Evolutionary conservation across 2,329 filamentous ascomycete genomes (phyloP).

Genomic region (Cordyceps pruinosa): DNA sequence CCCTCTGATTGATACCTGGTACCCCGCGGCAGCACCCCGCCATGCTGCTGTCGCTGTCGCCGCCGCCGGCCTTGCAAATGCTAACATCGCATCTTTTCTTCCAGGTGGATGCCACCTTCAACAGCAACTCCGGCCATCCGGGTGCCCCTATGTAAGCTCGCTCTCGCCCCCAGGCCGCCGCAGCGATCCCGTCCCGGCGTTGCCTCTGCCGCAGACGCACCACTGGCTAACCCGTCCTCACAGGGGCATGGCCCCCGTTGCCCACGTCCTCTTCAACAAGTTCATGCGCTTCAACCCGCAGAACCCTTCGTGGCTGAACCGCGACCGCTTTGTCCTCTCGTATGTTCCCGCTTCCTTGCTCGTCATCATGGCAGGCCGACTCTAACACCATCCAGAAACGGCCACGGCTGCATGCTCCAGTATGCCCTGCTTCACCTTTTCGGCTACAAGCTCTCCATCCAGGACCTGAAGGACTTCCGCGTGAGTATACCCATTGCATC

Average conservation of each 20-base stretch:
- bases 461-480: slow-evolving; percentile 95
- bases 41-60: slow-evolving; percentile 6
- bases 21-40: slow-evolving; percentile 1
- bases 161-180: background rate
- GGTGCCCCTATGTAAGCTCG: slow-evolving; percentile 82
- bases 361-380: slow-evolving; percentile 4
- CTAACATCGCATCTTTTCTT: slow-evolving; percentile 20
- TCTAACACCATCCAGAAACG: slow-evolving; percentile 59
- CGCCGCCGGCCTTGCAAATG: slow-evolving; percentile 4
- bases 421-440: slow-evolving; percentile 97
- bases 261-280: slow-evolving; percentile 97
- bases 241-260: slow-evolving; percentile 81
- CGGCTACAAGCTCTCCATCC: slow-evolving; percentile 77
- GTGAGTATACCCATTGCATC: slow-evolving; percentile 47
- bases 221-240: slow-evolving; percentile 25
- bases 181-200: no score
- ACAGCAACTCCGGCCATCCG: slow-evolving; percentile 96
- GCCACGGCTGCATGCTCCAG: slow-evolving; percentile 98
- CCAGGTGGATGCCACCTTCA: slow-evolving; percentile 93
- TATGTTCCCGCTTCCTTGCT: slow-evolving; percentile 48
- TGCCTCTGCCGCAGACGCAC: background rate
- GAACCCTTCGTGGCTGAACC: slow-evolving; percentile 95
- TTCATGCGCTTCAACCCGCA: slow-evolving; percentile 99
- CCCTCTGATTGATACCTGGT: slow-evolving; percentile 16
- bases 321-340: slow-evolving; percentile 98